A percentile compares a stretch with the other conserved stretches of the same genome.
Evolutionary conservation across 1,139 yeast species (phyloP).

Genomic region (Hanseniaspora uvarum): DNA sequence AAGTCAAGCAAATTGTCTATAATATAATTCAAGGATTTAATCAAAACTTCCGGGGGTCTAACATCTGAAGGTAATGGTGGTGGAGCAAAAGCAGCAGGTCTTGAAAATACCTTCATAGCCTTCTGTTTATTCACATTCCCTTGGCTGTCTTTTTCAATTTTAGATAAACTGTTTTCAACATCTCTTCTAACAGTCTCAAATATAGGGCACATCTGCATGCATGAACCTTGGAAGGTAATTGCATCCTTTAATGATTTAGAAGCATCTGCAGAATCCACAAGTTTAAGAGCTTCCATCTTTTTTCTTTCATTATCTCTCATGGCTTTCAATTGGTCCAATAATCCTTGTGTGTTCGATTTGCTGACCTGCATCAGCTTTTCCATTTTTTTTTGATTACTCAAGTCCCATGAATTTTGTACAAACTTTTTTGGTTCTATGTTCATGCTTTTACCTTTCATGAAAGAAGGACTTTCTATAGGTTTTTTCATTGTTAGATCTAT

Average conservation of each 20-base stretch:
- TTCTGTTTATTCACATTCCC: slow-evolving; percentile 54
- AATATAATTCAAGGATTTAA: slow-evolving; percentile 56
- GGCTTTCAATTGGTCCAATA: slow-evolving; percentile 53
- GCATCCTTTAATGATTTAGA: slow-evolving; percentile 80
- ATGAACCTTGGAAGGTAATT: slow-evolving; percentile 74
- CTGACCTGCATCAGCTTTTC: slow-evolving; percentile 33
- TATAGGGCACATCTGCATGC: slow-evolving; percentile 88
- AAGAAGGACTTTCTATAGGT: slow-evolving; percentile 31
- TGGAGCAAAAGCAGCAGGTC: slow-evolving; percentile 98
- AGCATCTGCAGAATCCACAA: slow-evolving; percentile 80
- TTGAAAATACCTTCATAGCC: slow-evolving; percentile 85
- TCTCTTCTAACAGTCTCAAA: slow-evolving; percentile 86
- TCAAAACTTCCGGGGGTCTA: slow-evolving; percentile 73
- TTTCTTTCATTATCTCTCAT: slow-evolving; percentile 69
- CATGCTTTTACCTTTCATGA: slow-evolving; percentile 32
- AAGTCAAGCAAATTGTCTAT: slow-evolving; percentile 51
- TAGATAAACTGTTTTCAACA: slow-evolving; percentile 76
- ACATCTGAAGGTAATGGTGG: slow-evolving; percentile 97
- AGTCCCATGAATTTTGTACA: slow-evolving; percentile 44
- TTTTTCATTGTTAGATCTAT: slow-evolving; percentile 17
- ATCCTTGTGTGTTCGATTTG: slow-evolving; percentile 32
- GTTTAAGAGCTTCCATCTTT: slow-evolving; percentile 69
- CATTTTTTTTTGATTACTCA: slow-evolving; percentile 43
- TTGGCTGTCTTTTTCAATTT: slow-evolving; percentile 49
- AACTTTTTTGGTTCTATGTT: slow-evolving; percentile 27